Conservation (phyloP, 2,329 filamentous ascomycete genomes). For the Calonectria pauciramosa region DNA sequence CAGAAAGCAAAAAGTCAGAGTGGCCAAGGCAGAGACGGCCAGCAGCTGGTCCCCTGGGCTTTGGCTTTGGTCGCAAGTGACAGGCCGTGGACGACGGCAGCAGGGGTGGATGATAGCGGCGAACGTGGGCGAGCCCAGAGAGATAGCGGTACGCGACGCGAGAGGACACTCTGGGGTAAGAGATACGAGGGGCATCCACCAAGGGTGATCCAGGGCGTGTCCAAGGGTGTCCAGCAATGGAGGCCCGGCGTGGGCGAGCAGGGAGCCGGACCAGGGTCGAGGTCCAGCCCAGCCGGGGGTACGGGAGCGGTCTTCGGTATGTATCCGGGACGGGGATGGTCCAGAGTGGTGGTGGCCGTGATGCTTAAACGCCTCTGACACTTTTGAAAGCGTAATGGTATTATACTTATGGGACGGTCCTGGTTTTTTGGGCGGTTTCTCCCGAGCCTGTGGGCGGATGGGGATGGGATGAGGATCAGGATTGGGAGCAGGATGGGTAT, state of each 20-base stretch:
- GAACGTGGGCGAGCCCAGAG: slow-evolving; percentile 33
- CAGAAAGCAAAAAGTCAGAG: slow-evolving; percentile 17
- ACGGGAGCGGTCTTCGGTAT: background rate
- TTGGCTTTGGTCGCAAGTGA: slow-evolving; percentile 37
- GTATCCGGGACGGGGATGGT: slow-evolving; percentile 10
- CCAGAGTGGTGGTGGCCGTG: slow-evolving; percentile 9
- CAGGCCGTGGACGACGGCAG: slow-evolving; percentile 34
- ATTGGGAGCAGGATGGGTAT: background rate
- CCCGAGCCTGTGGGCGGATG: slow-evolving; percentile 2
- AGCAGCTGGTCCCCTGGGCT: slow-evolving; percentile 18
- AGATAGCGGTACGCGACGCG: slow-evolving; percentile 47
- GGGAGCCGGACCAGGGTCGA: slow-evolving; percentile 19
- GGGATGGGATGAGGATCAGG: background rate
- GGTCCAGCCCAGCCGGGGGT: background rate
- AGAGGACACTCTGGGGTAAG: slow-evolving; percentile 45
- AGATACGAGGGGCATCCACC: slow-evolving; percentile 44
- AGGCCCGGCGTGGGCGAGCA: slow-evolving; percentile 20
- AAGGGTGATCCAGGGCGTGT: slow-evolving; percentile 26
- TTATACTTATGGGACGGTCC: background rate
- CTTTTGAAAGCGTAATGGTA: slow-evolving; percentile 20
- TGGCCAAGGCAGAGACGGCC: slow-evolving; percentile 34
- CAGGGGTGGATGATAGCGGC: slow-evolving; percentile 43
- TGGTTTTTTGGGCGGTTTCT: background rate
- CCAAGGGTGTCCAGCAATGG: slow-evolving; percentile 15
- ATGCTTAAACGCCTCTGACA: slow-evolving; percentile 18